Conservation (phyloP, 2,329 filamentous ascomycete species). For the Hirsutella thompsonii region DNA sequence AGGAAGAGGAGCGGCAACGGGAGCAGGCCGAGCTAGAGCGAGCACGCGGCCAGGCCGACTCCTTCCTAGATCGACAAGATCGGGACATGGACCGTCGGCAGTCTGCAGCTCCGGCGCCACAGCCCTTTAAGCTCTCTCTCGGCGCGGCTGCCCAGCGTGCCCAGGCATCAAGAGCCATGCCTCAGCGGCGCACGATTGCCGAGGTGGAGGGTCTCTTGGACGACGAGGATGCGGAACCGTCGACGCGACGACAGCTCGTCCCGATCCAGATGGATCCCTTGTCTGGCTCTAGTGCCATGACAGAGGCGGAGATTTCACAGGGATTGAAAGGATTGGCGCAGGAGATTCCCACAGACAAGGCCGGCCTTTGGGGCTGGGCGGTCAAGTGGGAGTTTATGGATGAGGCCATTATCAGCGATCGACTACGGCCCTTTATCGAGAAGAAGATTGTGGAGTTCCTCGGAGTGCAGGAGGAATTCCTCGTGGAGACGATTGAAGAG, state of each 20-base stretch:
- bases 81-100: slow-evolving; percentile 53
- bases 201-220: slow-evolving; percentile 92
- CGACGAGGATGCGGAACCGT: slow-evolving; percentile 75
- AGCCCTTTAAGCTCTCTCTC: slow-evolving; percentile 85
- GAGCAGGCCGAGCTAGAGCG: slow-evolving; percentile 62
- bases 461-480: slow-evolving; percentile 88
- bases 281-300: slow-evolving; percentile 49
- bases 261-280: slow-evolving; percentile 71
- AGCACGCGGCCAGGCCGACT: slow-evolving; percentile 74
- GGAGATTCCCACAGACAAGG: slow-evolving; percentile 80
- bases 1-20: slow-evolving; percentile 60
- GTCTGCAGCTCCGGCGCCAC: slow-evolving; percentile 39
- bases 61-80: slow-evolving; percentile 76
- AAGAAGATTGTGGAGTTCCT: slow-evolving; percentile 97
- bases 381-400: slow-evolving; percentile 90
- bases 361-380: slow-evolving; percentile 81
- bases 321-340: slow-evolving; percentile 71
- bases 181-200: slow-evolving; percentile 66
- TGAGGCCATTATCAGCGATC: slow-evolving; percentile 65
- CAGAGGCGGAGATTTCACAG: slow-evolving; percentile 76
- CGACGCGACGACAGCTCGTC: slow-evolving; percentile 61
- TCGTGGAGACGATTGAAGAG: slow-evolving; percentile 86
- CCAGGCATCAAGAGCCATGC: slow-evolving; percentile 39
- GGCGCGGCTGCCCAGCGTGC: slow-evolving; percentile 73
- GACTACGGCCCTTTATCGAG: slow-evolving; percentile 88